Evolutionary conservation across 2,329 filamentous ascomycete genomes (phyloP).

Genomic region (Fusarium austroafricanum): DNA sequence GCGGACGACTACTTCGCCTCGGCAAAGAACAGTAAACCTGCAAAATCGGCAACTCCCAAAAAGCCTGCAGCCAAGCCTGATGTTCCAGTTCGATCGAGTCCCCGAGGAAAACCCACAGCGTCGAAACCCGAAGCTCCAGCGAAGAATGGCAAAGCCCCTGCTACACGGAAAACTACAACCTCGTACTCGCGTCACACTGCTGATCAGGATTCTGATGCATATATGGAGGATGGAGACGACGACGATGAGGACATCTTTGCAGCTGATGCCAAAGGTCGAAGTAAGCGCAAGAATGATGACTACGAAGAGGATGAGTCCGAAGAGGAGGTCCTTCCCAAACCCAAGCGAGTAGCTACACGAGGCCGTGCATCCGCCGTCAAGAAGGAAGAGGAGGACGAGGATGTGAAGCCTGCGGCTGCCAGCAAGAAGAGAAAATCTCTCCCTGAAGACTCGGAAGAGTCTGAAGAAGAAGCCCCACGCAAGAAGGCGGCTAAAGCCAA

Average conservation of each 20-base stretch:
- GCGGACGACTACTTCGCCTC: slow-evolving; percentile 69
- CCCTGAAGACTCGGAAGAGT: slow-evolving; percentile 64
- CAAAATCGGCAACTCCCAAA: slow-evolving; percentile 54
- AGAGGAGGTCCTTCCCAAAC: slow-evolving; percentile 71
- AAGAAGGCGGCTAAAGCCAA: slow-evolving; percentile 71
- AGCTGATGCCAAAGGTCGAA: slow-evolving; percentile 73
- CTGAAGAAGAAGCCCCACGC: slow-evolving; percentile 69
- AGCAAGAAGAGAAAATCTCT: slow-evolving; percentile 70
- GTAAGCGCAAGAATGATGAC: slow-evolving; percentile 77
- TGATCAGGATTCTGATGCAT: slow-evolving; percentile 67
- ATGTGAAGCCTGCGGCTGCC: slow-evolving; percentile 49
- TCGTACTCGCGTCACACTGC: slow-evolving; percentile 55
- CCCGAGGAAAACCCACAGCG: slow-evolving; percentile 58
- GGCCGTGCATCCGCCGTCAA: slow-evolving; percentile 45
- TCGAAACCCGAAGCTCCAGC: slow-evolving; percentile 46
- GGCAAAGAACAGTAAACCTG: slow-evolving; percentile 55
- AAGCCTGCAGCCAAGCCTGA: slow-evolving; percentile 57
- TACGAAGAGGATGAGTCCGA: slow-evolving; percentile 81
- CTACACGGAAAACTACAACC: slow-evolving; percentile 58
- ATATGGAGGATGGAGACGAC: slow-evolving; percentile 74
- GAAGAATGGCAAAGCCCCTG: slow-evolving; percentile 47
- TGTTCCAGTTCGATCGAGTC: slow-evolving; percentile 64
- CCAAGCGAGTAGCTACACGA: slow-evolving; percentile 66
- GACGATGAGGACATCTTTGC: slow-evolving; percentile 87
- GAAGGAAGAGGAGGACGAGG: slow-evolving; percentile 37